These are phyloP conservation scores for Elongisporangium anandrum DNA, from an alignment of 352 stramenopile genomes.

Conservation along the genomic window DNA sequence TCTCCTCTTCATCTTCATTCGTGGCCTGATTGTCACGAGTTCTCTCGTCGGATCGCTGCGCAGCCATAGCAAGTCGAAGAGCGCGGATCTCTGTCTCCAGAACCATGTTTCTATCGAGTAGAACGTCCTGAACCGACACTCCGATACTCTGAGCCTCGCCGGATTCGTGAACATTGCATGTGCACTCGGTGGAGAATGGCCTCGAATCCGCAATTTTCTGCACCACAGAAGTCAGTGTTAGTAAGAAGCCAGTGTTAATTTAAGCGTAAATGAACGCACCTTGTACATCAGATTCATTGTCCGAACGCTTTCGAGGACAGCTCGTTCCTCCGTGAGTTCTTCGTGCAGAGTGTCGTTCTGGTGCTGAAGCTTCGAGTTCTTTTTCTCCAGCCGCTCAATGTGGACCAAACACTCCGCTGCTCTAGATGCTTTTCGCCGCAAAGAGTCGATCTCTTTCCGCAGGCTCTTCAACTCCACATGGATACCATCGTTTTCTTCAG, in stretches of 20 bases:
- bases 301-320: constrained; percentile 58
- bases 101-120: constrained; percentile 52
- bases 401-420: constrained; percentile 29
- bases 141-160: constrained; percentile 15
- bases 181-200: constrained; percentile 30
- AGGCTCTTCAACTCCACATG: constrained; percentile 47
- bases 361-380: constrained; percentile 44
- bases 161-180: constrained; percentile 16
- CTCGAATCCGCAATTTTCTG: constrained; percentile 58
- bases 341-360: constrained; percentile 50
- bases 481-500: constrained; percentile 39
- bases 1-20: background rate
- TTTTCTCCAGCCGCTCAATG: constrained; percentile 58
- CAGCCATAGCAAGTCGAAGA: constrained; percentile 22
- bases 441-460: constrained; percentile 43
- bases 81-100: constrained; percentile 38
- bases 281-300: constrained; percentile 71
- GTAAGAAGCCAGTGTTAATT: no score
- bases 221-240: background rate
- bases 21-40: background rate
- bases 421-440: constrained; percentile 38
- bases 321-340: constrained; percentile 61
- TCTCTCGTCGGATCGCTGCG: background rate
- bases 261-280: constrained; percentile 6
- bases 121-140: constrained; percentile 43